Base-by-base conservation (phyloP, 768 basidiomycete genomes). In the Amanita muscaria region DNA sequence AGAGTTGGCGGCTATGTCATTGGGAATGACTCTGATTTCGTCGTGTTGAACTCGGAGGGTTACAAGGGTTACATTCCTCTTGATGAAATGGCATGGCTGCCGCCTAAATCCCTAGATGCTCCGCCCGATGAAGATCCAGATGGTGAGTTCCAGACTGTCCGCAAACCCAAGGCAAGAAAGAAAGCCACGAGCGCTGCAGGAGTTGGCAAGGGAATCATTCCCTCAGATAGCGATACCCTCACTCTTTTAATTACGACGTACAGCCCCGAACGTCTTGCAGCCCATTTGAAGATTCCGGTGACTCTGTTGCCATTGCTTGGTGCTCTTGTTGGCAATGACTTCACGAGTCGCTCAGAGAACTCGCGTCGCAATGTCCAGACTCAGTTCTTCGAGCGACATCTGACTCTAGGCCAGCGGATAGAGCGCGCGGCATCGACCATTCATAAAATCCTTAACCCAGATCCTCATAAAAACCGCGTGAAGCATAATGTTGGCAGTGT, bases 251-350 rank as follows among this genome's bases (percentile, higher is more conserved):
- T 76, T 42, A 65, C 70, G 5, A 69, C 75, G 7, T 90, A 84
- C 55, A 74, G 67, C 29, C 87, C 88, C 0, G 56, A 68, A 3
- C 53, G 59, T 1, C 70, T 90, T 25, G 83, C 88, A 7, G 56
- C 68, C 0, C 79, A 83, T 53, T 61, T 91, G 2, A 71, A 77
- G 37, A 64, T 90, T 10, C 83, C 88, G 1, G 64, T 75, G 5
- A 74, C 81, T 0, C 69, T 90, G 30, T 74, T 91, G 23, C 88
- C 88, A 1, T 70, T 91, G 5, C 65, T 90, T 3, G 85, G 79
- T 15, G 83, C 88, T 8, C 64, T 90, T 14, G 74, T 88, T 3
- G 88, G 88, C 39, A 89, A 89, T 53, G 88, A 90, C 58, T 90
- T 77, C 55, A 74, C 84, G 0, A 72, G 70, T 39, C 69, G 69